Evolutionary conservation across 179 eudicot genomes (phyloP).

Genomic region (Corrigiola litoralis): DNA sequence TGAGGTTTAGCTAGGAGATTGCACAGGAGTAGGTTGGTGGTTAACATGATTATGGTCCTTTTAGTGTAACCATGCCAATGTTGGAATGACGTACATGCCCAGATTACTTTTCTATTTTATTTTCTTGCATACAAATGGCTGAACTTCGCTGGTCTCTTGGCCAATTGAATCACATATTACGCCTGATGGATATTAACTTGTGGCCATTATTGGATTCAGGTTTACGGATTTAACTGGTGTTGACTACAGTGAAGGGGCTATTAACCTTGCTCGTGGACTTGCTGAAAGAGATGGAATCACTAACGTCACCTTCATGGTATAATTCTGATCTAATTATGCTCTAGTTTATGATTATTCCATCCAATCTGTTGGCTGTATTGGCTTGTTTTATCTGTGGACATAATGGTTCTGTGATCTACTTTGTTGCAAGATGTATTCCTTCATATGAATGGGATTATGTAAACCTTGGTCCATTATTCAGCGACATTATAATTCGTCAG

Average conservation of each 20-base stretch:
- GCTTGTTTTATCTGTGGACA: not conserved
- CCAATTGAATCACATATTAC: not conserved
- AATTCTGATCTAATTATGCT: not conserved
- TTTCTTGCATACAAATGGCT: not conserved
- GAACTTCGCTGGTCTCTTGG: not conserved
- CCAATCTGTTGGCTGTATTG: not conserved
- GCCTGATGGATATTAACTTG: not conserved
- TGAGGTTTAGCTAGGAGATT: too few species aligned
- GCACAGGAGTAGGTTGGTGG: not conserved
- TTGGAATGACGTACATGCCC: not conserved
- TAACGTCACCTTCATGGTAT: conserved; percentile 66
- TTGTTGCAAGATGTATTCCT: not conserved
- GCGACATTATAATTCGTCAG: too few species aligned
- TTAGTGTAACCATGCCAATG: not conserved
- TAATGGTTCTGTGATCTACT: not conserved
- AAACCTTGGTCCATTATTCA: too few species aligned
- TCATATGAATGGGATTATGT: not conserved
- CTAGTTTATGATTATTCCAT: not conserved
- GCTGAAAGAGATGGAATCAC: conserved; percentile 76
- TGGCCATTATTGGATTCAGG: conserved; percentile 36
- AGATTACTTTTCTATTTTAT: not conserved
- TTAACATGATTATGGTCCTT: not conserved
- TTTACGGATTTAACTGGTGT: conserved; percentile 85
- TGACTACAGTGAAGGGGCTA: conserved; percentile 95
- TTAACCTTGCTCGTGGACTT: conserved; percentile 83